phyloP scores from a whole-genome alignment of 208 protist species.

The Acanthamoeba lenticulata region DNA sequence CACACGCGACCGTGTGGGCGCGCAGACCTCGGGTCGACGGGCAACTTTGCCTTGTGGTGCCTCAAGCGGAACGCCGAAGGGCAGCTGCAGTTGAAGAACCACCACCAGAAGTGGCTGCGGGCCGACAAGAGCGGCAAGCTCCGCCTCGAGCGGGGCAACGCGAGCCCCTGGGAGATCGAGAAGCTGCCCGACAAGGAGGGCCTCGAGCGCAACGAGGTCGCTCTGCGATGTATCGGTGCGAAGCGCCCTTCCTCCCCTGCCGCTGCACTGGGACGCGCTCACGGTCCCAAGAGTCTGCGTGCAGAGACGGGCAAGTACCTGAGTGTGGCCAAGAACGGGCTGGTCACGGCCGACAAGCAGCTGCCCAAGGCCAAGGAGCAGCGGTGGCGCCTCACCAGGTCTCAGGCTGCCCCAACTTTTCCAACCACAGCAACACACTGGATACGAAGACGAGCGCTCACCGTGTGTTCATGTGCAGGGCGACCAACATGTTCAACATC shows the following conservation, averaged over 20 bases:
- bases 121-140: conserved; percentile 30
- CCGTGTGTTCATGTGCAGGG: too few relatives aligned
- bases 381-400: conserved; percentile 20
- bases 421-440: background rate
- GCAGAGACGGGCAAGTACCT: conserved; percentile 21
- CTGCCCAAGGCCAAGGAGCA: background rate
- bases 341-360: background rate
- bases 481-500: conserved; percentile 36
- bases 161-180: background rate
- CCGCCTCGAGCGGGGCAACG: background rate
- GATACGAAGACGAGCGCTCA: background rate
- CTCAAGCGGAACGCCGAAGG: background rate
- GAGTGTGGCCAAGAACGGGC: background rate
- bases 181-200: conserved; percentile 1
- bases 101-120: conserved; percentile 35
- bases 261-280: background rate
- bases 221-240: background rate
- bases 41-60: conserved; percentile 29
- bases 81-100: background rate
- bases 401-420: background rate
- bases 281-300: background rate
- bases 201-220: background rate
- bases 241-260: background rate
- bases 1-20: background rate
- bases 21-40: background rate